Evolutionary conservation across 2,329 filamentous ascomycete genomes (phyloP).

Genomic region (Pestalotiopsis sp.): DNA sequence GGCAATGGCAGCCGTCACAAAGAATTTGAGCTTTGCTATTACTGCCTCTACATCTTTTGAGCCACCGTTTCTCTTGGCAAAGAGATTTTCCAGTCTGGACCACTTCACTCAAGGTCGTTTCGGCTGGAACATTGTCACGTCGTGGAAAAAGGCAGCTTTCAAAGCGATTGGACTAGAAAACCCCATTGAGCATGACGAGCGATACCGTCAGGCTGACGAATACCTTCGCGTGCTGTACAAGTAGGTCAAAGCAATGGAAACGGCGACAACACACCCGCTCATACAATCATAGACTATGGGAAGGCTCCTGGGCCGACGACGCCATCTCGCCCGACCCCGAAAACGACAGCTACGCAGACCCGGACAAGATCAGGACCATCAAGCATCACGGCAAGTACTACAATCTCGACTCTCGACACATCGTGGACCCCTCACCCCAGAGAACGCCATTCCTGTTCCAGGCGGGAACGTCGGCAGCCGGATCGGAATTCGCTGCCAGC

Average conservation of each 20-base stretch:
- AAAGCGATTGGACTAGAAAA: constrained; percentile 63
- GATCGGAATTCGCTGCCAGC: constrained; percentile 55
- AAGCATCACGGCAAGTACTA: constrained; percentile 63
- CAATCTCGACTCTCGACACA: constrained; percentile 44
- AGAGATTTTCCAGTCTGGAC: constrained; percentile 64
- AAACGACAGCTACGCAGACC: constrained; percentile 59
- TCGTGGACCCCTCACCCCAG: constrained; percentile 58
- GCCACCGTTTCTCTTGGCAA: constrained; percentile 63
- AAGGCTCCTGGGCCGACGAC: constrained; percentile 59
- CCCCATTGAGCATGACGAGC: constrained; percentile 62
- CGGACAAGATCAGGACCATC: constrained; percentile 61
- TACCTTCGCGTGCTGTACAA: constrained; percentile 66
- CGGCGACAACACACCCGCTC: neutral
- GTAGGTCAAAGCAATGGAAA: constrained; percentile 33
- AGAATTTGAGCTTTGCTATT: constrained; percentile 64
- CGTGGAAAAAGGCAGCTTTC: constrained; percentile 60
- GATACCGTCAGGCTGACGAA: constrained; percentile 64
- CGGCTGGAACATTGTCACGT: constrained; percentile 66
- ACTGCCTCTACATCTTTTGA: constrained; percentile 67
- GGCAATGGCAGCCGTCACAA: constrained; percentile 69
- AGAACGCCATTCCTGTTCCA: constrained; percentile 61
- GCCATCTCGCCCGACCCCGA: constrained; percentile 56
- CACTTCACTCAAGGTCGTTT: constrained; percentile 64
- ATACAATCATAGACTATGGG: constrained; percentile 45
- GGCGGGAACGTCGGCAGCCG: constrained; percentile 60